Base-by-base conservation (phyloP, 2,329 filamentous ascomycete genomes). In the Tothia fuscella region DNA sequence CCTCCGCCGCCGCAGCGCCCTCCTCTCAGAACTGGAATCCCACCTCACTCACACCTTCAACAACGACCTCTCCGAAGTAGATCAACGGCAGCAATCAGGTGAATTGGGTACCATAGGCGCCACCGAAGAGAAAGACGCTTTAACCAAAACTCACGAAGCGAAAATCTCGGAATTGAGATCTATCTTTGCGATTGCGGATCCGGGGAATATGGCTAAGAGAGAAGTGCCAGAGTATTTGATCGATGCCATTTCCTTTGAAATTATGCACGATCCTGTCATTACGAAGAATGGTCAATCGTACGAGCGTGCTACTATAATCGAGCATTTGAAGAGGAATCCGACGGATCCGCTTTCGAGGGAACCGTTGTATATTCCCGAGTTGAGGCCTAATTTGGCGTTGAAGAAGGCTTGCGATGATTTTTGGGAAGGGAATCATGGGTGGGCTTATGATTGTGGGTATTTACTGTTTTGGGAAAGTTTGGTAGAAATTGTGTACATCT, bases 381-480 rank as follows among this genome's bases (percentile, higher is more conserved):
- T 96, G 41, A 70, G 87, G 31, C 81, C 85, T 0, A 96, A 96
- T 57, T 69, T 93, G 33, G 81, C 74, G 1, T 66, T 96, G 44
- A 85, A 80, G 57, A 74, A 83, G 41, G 89, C 85, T 0, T 93
- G 86, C 55, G 78, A 83, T 34, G 83, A 91, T 50, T 96, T 93
- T 53, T 65, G 95, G 45, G 72, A 82, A 21, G 68, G 83, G 50
- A 95, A 94, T 53, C 53, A 48, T 19, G 88, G 86, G 7, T 94
- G 91, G 84, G 86, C 87, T 1, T 87, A 83, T 29, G 88, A 95
- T 57, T 96, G 83, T n/a, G n/a, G n/a, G n/a, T n/a, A n/a, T n/a
- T n/a, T n/a, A n/a, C n/a, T n/a, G n/a, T n/a, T n/a, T n/a, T n/a
- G n/a, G n/a, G n/a, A n/a, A n/a, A n/a, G n/a, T n/a, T n/a, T n/a